These are phyloP conservation scores for Penicillium salamii DNA, from an alignment of 495 filamentous ascomycete genomes.

Conservation along the genomic window DNA sequence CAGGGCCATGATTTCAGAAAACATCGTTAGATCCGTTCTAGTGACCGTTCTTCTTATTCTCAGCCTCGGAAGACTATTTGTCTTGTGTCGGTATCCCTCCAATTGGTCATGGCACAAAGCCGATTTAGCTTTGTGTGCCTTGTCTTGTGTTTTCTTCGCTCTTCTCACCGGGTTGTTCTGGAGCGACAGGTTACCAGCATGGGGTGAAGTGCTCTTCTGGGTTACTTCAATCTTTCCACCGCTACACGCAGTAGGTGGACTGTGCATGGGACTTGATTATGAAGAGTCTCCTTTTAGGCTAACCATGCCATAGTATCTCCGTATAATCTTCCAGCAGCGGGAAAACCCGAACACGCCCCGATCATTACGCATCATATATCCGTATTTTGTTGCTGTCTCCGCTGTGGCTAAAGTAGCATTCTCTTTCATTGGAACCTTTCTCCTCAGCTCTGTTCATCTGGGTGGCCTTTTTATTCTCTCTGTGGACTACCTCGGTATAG, in stretches of 20 bases:
- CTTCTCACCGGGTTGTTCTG: slow-evolving; percentile 1
- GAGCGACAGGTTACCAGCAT: background rate
- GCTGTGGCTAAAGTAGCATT: background rate
- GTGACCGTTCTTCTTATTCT: too few species aligned
- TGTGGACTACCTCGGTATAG: background rate
- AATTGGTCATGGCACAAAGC: background rate
- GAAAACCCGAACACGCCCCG: background rate
- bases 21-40: too few species aligned
- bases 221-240: background rate
- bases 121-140: background rate
- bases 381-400: background rate
- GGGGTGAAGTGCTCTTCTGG: background rate
- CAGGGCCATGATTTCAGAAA: too few species aligned
- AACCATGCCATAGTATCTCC: background rate
- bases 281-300: background rate
- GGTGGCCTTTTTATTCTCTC: background rate
- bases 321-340: background rate
- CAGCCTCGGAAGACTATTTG: too few species aligned
- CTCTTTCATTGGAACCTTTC: background rate
- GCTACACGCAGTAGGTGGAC: background rate
- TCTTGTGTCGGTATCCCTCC: too few species aligned
- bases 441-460: background rate
- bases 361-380: background rate
- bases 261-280: background rate
- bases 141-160: background rate